Evolutionary conservation across 108 stramenopile genomes (phyloP).

Genomic region (Heterococcus sp.): DNA sequence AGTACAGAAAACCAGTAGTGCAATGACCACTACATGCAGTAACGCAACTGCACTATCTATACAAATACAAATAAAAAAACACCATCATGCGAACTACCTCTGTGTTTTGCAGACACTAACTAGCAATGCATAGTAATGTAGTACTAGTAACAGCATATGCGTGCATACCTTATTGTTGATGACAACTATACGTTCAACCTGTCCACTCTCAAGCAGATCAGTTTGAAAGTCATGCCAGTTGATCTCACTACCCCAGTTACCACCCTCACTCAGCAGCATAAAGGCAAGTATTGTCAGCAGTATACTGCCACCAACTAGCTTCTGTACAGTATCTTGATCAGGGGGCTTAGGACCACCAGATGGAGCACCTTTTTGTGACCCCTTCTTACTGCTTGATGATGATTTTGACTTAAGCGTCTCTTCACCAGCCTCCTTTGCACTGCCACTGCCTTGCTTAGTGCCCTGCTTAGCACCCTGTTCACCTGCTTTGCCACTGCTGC

Average conservation of each 20-base stretch:
- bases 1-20: neutral
- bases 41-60: neutral
- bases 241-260: conserved; percentile 33
- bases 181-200: conserved; percentile 79
- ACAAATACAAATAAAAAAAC: neutral
- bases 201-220: conserved; percentile 67
- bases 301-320: too few species aligned
- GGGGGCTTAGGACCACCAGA: too few species aligned
- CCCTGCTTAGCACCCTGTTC: neutral
- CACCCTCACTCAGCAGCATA: neutral
- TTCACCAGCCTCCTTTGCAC: neutral
- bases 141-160: too few species aligned
- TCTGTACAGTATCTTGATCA: too few species aligned
- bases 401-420: too few species aligned
- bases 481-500: neutral
- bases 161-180: conserved; percentile 71
- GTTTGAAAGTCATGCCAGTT: conserved; percentile 78
- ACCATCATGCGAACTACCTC: too few species aligned
- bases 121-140: too few species aligned
- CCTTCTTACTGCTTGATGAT: too few species aligned
- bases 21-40: neutral
- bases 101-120: too few species aligned
- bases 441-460: neutral
- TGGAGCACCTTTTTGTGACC: too few species aligned
- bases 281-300: too few species aligned